A percentile compares a stretch with the other conserved stretches of the same genome.
These are phyloP conservation scores for Ophiostoma angusticollis DNA, from an alignment of 2,329 filamentous ascomycete genomes.

Conservation along the genomic window DNA sequence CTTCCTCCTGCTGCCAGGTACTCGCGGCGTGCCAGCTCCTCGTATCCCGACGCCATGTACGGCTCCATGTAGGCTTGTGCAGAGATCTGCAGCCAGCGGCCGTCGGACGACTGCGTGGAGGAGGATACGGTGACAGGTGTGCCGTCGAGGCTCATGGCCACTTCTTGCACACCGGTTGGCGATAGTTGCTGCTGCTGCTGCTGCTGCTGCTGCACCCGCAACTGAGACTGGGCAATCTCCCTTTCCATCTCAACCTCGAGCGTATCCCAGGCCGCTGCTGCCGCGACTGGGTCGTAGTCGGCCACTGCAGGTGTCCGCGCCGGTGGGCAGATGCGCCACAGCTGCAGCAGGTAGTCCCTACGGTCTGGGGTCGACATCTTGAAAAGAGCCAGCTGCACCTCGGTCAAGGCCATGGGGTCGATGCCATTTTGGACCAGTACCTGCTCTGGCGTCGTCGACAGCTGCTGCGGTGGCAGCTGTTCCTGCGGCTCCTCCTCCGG, in stretches of 20 bases:
- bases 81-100: constrained; percentile 33
- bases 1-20: constrained; percentile 37
- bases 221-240: constrained; percentile 44
- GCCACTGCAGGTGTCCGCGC: constrained; percentile 26
- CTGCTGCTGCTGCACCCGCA: constrained; percentile 49
- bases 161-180: constrained; percentile 5
- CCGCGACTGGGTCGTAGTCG: constrained; percentile 32
- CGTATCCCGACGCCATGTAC: constrained; percentile 76
- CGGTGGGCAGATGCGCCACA: constrained; percentile 74
- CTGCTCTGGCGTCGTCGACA: constrained; percentile 38
- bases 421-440: constrained; percentile 56
- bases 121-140: constrained; percentile 27
- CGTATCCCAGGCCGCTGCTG: constrained; percentile 35
- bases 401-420: constrained; percentile 54
- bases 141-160: constrained; percentile 32
- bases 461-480: constrained; percentile 25
- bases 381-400: constrained; percentile 68
- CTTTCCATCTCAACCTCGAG: constrained; percentile 32
- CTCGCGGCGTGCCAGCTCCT: constrained; percentile 51
- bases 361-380: constrained; percentile 60
- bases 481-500: constrained; percentile 22
- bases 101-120: constrained; percentile 37
- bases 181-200: constrained; percentile 28
- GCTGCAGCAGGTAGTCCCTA: constrained; percentile 61
- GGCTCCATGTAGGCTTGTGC: constrained; percentile 49